Evolutionary conservation across 2,329 filamentous ascomycete species (phyloP).

Genomic region (Paracamarosporium sp.): DNA sequence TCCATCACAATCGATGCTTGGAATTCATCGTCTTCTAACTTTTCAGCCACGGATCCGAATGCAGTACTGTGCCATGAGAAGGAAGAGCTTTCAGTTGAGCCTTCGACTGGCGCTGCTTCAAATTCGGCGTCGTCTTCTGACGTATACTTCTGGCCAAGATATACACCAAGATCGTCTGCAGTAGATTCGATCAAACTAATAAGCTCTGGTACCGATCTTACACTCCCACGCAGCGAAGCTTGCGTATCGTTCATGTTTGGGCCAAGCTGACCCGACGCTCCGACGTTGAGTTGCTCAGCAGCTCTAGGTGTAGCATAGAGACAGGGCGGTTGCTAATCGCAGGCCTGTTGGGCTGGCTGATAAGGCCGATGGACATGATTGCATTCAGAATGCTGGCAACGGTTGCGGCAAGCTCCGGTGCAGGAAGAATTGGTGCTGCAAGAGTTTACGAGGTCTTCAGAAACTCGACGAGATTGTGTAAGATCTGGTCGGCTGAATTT

Average conservation of each 20-base stretch:
- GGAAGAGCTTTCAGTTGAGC: conserved; percentile 11
- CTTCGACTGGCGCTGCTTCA: conserved; percentile 28
- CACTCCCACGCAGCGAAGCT: conserved; percentile 22
- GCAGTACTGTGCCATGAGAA: not conserved
- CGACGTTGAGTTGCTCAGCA: conserved; percentile 35
- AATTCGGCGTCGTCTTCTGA: conserved; percentile 33
- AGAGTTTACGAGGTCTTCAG: conserved; percentile 26
- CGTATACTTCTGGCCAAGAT: conserved; percentile 32
- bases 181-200: conserved; percentile 45
- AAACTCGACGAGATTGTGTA: conserved; percentile 21
- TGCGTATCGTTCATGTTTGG: conserved; percentile 42
- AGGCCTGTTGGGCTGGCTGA: conserved; percentile 10
- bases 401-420: conserved; percentile 6
- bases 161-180: conserved; percentile 43
- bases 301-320: conserved; percentile 25
- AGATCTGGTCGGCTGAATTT: conserved; percentile 27
- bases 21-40: not conserved
- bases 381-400: conserved; percentile 8
- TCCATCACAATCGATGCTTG: not conserved
- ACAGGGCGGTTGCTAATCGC: conserved; percentile 17
- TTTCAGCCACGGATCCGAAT: conserved; percentile 7
- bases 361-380: not conserved
- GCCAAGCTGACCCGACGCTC: conserved; percentile 26
- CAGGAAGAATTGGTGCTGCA: conserved; percentile 13
- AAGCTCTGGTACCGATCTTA: conserved; percentile 43